These are phyloP conservation scores for Eurotiales sp. DNA, from an alignment of 2,329 filamentous ascomycete genomes.

Conservation along the genomic window DNA sequence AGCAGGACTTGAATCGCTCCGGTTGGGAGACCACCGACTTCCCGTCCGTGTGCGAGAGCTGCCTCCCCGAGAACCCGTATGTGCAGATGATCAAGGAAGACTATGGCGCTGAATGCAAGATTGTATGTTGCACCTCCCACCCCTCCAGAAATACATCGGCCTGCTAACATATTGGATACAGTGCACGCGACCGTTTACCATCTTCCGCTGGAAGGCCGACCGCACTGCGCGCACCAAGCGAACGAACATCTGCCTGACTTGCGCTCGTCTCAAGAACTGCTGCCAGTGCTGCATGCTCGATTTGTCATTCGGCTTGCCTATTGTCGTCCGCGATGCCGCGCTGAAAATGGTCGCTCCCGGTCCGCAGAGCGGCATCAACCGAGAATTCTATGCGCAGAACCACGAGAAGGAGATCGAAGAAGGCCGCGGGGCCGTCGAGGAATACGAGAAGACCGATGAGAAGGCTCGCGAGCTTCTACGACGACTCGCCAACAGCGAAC, in stretches of 20 bases:
- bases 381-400: constrained; percentile 97
- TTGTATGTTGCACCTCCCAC: constrained; percentile 35
- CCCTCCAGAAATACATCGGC: not conserved
- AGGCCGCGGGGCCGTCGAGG: constrained; percentile 77
- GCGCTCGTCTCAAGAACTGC: constrained; percentile 95
- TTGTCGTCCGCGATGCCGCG: constrained; percentile 90
- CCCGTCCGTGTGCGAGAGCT: constrained; percentile 67
- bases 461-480: constrained; percentile 87
- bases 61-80: constrained; percentile 92
- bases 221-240: constrained; percentile 87
- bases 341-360: constrained; percentile 97
- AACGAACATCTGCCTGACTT: constrained; percentile 94
- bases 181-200: constrained; percentile 91
- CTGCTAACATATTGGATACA: constrained; percentile 14
- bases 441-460: constrained; percentile 95
- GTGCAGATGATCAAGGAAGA: constrained; percentile 99
- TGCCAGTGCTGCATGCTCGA: constrained; percentile 99
- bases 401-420: constrained; percentile 95
- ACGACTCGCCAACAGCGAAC: constrained; percentile 83
- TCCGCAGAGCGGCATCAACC: constrained; percentile 85
- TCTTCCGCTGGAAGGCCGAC: constrained; percentile 93
- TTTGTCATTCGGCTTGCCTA: constrained; percentile 89
- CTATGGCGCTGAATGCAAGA: constrained; percentile 80
- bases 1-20: constrained; percentile 90
- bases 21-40: constrained; percentile 78